Base-by-base conservation (phyloP, 768 basidiomycete species). In the Terana coerulea region DNA sequence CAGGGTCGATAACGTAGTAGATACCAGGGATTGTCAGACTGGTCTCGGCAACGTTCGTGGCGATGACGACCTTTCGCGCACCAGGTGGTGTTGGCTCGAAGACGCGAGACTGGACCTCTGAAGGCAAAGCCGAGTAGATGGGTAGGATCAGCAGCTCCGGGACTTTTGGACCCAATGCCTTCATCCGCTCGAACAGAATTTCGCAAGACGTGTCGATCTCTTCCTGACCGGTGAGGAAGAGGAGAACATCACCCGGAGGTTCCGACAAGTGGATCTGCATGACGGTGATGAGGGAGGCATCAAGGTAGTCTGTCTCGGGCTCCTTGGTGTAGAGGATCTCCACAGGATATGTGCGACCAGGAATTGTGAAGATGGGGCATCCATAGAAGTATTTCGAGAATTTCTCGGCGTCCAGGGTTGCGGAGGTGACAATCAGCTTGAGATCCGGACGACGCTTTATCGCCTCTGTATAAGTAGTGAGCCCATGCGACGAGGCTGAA, bases 251-350 rank as follows among this genome's bases (percentile, higher is more conserved):
- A 47, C 97, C 97, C 2, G 92, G 91, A 28, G 97, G 97, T 63
- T 99, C 95, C 40, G 95, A 97, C 28, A 99, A 79, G 67, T 99
- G 97, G 53, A 99, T 99, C 69, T 99, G 97, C 90, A 98, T 95
- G 64, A 99, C 89, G 3, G 97, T 98, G 61, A 98, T 98, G 55
- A 99, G 86, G 21, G 95, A 94, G 0, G 95, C 95, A 60, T 98
- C 97, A 51, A 99, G 82, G 69, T 99, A 99, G 69, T 99, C 97
- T 19, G 81, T 79, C 69, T 98, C 97, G 0, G 97, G 97, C 63
- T 99, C 97, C 67, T 98, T 98, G 59, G 95, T 98, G 72, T 98
- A 99, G n/a, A 98, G 75, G 26, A 90, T 80, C 69, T 99, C 97
- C 56, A 98, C 97, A 5, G 97, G 97, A 71, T 91, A 98, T n/a